Evolutionary conservation across 1,139 yeast genomes (phyloP).

Genomic region (Pichia terricola): DNA sequence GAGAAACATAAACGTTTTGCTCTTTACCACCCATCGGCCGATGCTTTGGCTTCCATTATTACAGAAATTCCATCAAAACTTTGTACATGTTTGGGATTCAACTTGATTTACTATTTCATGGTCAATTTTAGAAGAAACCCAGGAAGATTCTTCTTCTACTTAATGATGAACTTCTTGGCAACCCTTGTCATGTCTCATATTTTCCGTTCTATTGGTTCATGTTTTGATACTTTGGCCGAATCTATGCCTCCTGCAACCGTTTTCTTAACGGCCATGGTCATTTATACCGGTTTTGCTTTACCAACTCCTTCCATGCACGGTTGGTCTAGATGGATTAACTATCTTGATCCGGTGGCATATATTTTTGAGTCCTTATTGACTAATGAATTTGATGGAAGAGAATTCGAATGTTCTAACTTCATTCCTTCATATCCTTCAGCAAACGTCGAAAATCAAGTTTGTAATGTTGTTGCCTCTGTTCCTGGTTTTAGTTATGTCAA

Average conservation of each 20-base stretch:
- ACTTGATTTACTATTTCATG: constrained; percentile 41
- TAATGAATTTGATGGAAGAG: constrained; percentile 44
- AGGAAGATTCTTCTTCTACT: constrained; percentile 47
- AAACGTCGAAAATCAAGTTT: constrained; percentile 37
- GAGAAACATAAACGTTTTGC: constrained; percentile 48
- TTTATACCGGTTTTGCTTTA: constrained; percentile 47
- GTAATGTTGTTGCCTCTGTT: constrained; percentile 52
- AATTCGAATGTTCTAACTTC: constrained; percentile 39
- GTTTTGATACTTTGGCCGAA: constrained; percentile 35
- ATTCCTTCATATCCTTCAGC: constrained; percentile 43
- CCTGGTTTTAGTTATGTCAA: constrained; percentile 21
- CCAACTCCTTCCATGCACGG: constrained; percentile 54
- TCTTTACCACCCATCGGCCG: constrained; percentile 50
- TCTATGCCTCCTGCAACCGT: constrained; percentile 48
- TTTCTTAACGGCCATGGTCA: constrained; percentile 35
- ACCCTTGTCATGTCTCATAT: constrained; percentile 31
- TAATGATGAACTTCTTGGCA: constrained; percentile 35
- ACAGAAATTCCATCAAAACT: constrained; percentile 40
- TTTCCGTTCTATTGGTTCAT: constrained; percentile 44
- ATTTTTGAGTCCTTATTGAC: constrained; percentile 46
- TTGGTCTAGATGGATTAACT: constrained; percentile 57
- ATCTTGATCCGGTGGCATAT: constrained; percentile 44
- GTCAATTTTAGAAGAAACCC: constrained; percentile 40
- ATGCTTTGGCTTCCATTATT: constrained; percentile 38
- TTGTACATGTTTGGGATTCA: constrained; percentile 33